phyloP scores from a whole-genome alignment of 2,329 filamentous ascomycete genomes.

The Colletotrichum sojae region DNA sequence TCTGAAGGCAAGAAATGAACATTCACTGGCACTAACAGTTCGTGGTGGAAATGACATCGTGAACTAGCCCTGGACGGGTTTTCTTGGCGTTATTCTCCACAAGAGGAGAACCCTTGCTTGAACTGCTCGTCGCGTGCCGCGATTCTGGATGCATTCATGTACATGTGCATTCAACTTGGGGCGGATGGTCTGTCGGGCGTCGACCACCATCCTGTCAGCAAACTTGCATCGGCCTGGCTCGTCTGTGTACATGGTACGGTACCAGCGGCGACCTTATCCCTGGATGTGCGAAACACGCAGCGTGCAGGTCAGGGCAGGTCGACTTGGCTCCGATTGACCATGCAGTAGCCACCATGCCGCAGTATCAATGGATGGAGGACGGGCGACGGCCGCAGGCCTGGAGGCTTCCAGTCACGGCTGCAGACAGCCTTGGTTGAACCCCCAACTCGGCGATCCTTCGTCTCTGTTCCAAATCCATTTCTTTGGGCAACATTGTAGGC shows the following conservation, averaged over 20 bases:
- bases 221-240: too few species aligned
- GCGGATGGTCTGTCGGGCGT: not conserved
- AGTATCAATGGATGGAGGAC: too few species aligned
- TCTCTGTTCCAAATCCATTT: not conserved
- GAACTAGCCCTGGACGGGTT: constrained; percentile 3
- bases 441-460: not conserved
- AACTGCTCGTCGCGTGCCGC: constrained; percentile 13
- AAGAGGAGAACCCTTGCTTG: constrained; percentile 14
- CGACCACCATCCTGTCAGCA: constrained; percentile 5
- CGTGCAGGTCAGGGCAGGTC: too few species aligned
- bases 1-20: too few species aligned
- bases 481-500: constrained; percentile 1
- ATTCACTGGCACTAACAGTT: not conserved
- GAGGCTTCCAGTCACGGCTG: too few species aligned
- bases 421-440: too few species aligned
- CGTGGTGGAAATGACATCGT: constrained; percentile 31
- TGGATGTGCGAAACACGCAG: too few species aligned
- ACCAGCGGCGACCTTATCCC: too few species aligned
- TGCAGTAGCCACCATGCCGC: too few species aligned
- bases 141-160: not conserved
- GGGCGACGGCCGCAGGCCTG: too few species aligned
- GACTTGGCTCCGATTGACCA: too few species aligned
- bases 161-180: not conserved
- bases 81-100: constrained; percentile 27
- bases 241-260: too few species aligned